Conservation (phyloP, 352 stramenopile species). For the Blastocystis sp. region DNA sequence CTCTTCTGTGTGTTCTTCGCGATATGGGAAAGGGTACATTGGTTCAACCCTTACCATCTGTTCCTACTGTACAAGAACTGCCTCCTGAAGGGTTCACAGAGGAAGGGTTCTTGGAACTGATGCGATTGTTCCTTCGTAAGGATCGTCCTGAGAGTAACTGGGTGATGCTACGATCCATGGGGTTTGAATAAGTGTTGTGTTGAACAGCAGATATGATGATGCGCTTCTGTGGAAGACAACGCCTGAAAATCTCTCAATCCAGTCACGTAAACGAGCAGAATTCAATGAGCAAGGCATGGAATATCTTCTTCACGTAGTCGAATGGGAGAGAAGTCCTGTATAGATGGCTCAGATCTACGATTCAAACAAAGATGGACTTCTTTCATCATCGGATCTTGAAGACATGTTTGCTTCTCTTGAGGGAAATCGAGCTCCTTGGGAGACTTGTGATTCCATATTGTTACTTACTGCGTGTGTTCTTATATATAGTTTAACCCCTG, state of each 20-base stretch:
- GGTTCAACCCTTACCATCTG: neutral
- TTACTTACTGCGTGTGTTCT: neutral
- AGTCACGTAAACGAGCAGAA: neutral
- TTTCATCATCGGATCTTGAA: neutral
- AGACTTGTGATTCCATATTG: neutral
- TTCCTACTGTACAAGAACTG: neutral
- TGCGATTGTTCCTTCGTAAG: conserved; percentile 14
- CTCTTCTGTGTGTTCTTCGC: neutral
- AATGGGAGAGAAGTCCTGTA: neutral
- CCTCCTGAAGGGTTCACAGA: conserved; percentile 17
- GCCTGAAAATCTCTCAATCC: neutral
- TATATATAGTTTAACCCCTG: neutral
- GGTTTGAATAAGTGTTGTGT: neutral
- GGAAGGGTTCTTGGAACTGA: neutral
- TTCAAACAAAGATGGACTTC: neutral
- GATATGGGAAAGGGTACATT: neutral
- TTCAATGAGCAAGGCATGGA: neutral
- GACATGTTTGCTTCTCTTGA: neutral
- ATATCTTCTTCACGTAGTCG: neutral
- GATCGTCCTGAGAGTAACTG: conserved; percentile 18
- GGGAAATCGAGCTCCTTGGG: neutral
- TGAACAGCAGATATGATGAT: neutral
- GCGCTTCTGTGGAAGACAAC: neutral
- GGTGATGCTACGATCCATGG: neutral
- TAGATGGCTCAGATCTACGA: conserved; percentile 16